phyloP scores from a whole-genome alignment of 2,329 filamentous ascomycete genomes.

The Sporothrix mexicana region DNA sequence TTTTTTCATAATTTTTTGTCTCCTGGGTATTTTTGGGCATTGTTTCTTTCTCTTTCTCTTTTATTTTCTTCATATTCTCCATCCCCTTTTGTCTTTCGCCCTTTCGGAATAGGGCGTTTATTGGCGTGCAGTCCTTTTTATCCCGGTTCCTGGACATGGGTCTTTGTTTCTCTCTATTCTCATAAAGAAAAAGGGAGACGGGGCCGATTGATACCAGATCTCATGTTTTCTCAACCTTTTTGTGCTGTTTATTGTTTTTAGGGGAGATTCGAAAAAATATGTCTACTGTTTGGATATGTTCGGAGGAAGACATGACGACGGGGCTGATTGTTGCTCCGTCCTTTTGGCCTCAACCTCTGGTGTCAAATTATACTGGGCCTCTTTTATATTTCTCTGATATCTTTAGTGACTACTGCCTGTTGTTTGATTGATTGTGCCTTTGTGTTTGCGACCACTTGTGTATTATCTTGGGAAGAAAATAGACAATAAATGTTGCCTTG shows the following conservation, averaged over 20 bases:
- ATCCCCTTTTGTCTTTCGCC: not conserved
- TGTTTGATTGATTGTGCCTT: not conserved
- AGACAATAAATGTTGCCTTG: too few relatives aligned
- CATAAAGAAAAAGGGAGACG: not conserved
- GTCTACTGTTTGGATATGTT: slow-evolving; percentile 12
- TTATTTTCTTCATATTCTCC: not conserved
- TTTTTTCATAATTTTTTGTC: slow-evolving; percentile 3
- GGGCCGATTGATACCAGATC: slow-evolving; percentile 30
- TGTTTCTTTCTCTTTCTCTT: not conserved
- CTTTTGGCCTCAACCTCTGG: slow-evolving; percentile 1
- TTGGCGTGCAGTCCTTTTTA: slow-evolving; percentile 9
- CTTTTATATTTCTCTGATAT: not conserved
- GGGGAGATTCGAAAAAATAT: not conserved
- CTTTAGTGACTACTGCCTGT: not conserved
- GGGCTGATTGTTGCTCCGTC: not conserved
- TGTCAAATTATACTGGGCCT: slow-evolving; percentile 3
- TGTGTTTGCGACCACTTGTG: not conserved
- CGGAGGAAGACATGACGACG: not conserved
- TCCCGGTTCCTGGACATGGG: slow-evolving; percentile 14
- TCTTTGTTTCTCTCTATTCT: not conserved
- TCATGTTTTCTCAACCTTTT: not conserved
- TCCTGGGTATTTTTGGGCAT: slow-evolving; percentile 16
- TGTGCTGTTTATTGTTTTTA: not conserved
- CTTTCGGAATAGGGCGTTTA: slow-evolving; percentile 23
- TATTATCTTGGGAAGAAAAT: not conserved